Conservation (phyloP, 805 yeast species). For the Candida chauliodis region DNA sequence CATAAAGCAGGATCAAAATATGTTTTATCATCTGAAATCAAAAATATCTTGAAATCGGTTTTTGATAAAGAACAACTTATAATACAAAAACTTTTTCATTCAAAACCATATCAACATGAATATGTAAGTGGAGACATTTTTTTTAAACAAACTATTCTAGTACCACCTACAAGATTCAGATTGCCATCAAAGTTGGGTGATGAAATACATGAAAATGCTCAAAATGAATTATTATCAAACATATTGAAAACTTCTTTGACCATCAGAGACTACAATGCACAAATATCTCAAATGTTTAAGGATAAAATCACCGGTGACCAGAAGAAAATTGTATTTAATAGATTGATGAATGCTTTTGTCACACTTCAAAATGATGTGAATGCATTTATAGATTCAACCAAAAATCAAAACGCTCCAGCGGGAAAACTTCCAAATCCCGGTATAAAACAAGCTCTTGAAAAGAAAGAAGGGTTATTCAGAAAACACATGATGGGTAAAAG, state of each 20-base stretch:
- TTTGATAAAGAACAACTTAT: conserved; percentile 71
- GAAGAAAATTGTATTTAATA: conserved; percentile 72
- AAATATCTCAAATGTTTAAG: conserved; percentile 53
- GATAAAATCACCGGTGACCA: conserved; percentile 53
- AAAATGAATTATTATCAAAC: conserved; percentile 81
- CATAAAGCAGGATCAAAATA: conserved; percentile 72
- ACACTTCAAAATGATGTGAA: conserved; percentile 93
- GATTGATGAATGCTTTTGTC: conserved; percentile 94
- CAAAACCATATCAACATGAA: conserved; percentile 60
- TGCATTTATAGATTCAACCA: conserved; percentile 87
- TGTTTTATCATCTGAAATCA: conserved; percentile 81
- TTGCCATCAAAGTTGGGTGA: conserved; percentile 97
- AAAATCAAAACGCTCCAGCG: conserved; percentile 70
- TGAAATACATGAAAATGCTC: conserved; percentile 90
- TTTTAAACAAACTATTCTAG: conserved; percentile 82
- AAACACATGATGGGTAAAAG: conserved; percentile 99
- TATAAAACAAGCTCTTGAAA: conserved; percentile 94
- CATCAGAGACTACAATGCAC: conserved; percentile 87
- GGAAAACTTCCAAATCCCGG: conserved; percentile 85
- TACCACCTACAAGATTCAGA: conserved; percentile 96
- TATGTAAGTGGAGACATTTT: conserved; percentile 72
- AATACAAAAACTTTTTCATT: conserved; percentile 72
- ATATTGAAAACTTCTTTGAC: conserved; percentile 74
- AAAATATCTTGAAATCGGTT: conserved; percentile 70
- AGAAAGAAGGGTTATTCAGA: conserved; percentile 97